Evolutionary conservation across 2,329 filamentous ascomycete genomes (phyloP), one percentile per base, ranked within the genome.

Genomic region (Lachnellula hyalina): DNA sequence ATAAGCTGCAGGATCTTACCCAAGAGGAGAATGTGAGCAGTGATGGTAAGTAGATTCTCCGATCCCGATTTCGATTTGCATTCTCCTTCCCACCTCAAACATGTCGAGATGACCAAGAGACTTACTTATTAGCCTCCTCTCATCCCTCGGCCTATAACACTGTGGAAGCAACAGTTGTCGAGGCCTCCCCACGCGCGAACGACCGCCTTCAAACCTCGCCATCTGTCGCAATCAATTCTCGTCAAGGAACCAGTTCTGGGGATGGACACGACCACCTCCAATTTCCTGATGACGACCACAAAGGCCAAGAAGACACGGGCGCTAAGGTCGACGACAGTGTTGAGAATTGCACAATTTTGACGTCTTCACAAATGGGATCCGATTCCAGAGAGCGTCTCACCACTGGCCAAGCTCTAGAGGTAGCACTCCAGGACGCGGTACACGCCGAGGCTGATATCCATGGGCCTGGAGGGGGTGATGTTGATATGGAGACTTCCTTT

Each of bases 1-100:
- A 68, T 38, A 68, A 69, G 55, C 55, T 71, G 6, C 57, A 64
- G 28, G 60, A 63, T 38, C 57, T 71, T 28, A 63, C 58, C 9
- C 48, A 35, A 38, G 62, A 69, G 54, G 61, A 64, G 34, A 54
- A 59, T 41, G 54, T 58, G n/a, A 58, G 51, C 38, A 60, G 41
- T 38, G 42, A 48, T 51, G 59, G 65, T 68, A 65, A 53, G 64
- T 61, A 8, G 12, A 47, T 49, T 46, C 48, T 14, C 42, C 21
- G 11, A 17, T 28, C 2, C 41, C n/a, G 23, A 53, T 44, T 34
- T 28, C 36, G 19, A n/a, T 42, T 51, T 47, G 48, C 25, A 45
- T 28, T 19, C 42, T 47, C 32, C 19, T 5, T 21, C 36, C 45
- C 12, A 32, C 41, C 32, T 34, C 21, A 12, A 11, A 9, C 14